Evolutionary conservation across 2,329 filamentous ascomycete genomes (phyloP), one percentile per base, ranked within the genome.

Genomic region (Trichophyton benhamiae): DNA sequence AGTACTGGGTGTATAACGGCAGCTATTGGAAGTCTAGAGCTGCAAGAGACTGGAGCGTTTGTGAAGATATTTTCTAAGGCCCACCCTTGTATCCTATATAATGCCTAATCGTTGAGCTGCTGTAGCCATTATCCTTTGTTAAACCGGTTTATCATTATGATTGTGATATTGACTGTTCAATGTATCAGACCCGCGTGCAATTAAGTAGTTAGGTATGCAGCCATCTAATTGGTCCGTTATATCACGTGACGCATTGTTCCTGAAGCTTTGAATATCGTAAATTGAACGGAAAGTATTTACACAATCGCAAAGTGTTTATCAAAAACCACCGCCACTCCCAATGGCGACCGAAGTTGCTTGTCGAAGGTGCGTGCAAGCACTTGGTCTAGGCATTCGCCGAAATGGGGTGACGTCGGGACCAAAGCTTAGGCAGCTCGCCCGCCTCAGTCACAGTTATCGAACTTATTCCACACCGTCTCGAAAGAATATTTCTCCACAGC

Each of bases 1-100:
- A 87, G 66, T 96, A 87, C 75, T 99, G 94, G 94, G 80, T 86
- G 67, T 95, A 92, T 69, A 95, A 85, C 69, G 88, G 87, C 44
- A 83, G 88, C 72, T 99, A 99, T 74, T 99, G 94, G 94, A 80
- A 83, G 68, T 84, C 20, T 75, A 80, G 61, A 83, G 87, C 59
- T 79, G 78, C 68, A 79, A 78, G 60, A 68, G 73, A 71, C 89
- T 91, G 91, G 82, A 83, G 64, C 81, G 83, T 25, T 69, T 91
- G 72, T 72, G 89, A 95, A 76, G 86, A 88, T 67, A 87, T 95
- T 62, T 96, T 86, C 71, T 84, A 66, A 68, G 27, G 6, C 7
- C 5, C 27, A 2, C 20, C 3, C 27, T 53, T 53, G 22, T 53
- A 53, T 13, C n/a, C 22, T 33, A 57, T 25, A 58, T 27, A 13